Evolutionary conservation across 2,329 filamentous ascomycete species (phyloP).

Genomic region (Sphaerulina vaccinii): DNA sequence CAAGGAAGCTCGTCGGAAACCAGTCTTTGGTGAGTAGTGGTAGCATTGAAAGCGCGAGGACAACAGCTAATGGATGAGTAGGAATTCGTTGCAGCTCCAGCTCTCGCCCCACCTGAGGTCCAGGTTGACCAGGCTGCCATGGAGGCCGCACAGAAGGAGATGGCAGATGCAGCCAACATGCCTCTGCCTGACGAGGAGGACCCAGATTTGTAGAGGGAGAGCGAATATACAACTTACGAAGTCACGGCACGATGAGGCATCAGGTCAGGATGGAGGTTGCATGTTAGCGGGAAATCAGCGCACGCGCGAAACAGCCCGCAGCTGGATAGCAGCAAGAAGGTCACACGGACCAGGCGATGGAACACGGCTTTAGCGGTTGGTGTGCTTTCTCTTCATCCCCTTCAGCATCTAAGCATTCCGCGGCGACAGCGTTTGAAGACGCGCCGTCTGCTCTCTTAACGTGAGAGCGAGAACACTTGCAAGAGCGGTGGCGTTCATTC

Average conservation of each 20-base stretch:
- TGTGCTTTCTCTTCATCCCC: conserved; percentile 27
- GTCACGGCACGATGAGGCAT: conserved; percentile 24
- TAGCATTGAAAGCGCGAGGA: neutral
- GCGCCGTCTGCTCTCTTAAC: conserved; percentile 17
- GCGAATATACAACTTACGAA: conserved; percentile 20
- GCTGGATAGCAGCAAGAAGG: conserved; percentile 22
- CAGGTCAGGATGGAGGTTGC: conserved; percentile 18
- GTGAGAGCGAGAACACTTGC: conserved; percentile 19
- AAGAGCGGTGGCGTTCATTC: conserved; percentile 31
- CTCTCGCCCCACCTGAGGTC: conserved; percentile 90
- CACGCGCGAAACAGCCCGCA: conserved; percentile 17
- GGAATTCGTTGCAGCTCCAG: conserved; percentile 96
- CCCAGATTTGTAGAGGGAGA: conserved; percentile 55
- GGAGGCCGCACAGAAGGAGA: conserved; percentile 81
- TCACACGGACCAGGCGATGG: conserved; percentile 30
- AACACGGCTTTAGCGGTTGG: conserved; percentile 29
- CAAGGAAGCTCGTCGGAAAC: conserved; percentile 97
- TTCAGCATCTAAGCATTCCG: conserved; percentile 25
- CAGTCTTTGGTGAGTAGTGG: conserved; percentile 65
- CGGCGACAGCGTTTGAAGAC: conserved; percentile 20
- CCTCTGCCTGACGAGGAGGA: conserved; percentile 96
- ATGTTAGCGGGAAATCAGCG: conserved; percentile 22
- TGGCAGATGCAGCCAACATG: conserved; percentile 74
- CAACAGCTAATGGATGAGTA: conserved; percentile 43
- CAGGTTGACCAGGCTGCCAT: conserved; percentile 82